phyloP scores from a whole-genome alignment of 768 basidiomycete species.

The Lentinus tigrinus region DNA sequence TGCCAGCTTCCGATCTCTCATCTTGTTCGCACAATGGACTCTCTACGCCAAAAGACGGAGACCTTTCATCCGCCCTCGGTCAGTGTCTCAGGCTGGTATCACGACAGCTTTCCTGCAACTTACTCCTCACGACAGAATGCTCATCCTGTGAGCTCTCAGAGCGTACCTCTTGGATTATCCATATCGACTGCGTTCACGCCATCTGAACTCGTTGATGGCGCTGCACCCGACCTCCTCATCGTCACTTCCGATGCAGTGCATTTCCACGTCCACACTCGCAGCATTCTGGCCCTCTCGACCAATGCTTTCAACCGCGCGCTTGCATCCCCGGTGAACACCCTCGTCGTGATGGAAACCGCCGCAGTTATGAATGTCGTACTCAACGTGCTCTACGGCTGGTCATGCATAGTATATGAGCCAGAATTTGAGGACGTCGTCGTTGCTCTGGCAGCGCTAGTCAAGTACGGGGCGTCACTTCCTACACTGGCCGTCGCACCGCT shows the following conservation, averaged over 20 bases:
- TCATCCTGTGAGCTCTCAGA: neutral
- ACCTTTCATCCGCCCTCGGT: too few relatives aligned
- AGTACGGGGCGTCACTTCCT: constrained; percentile 25
- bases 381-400: too few relatives aligned
- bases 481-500: constrained; percentile 23
- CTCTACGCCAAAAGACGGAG: too few relatives aligned
- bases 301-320: constrained; percentile 5
- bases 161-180: neutral
- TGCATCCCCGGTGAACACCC: neutral
- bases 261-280: constrained; percentile 26
- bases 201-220: neutral
- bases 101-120: too few relatives aligned
- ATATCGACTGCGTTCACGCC: neutral
- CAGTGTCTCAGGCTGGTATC: too few relatives aligned
- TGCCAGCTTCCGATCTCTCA: too few relatives aligned
- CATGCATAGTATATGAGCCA: too few relatives aligned
- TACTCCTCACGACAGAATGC: neutral
- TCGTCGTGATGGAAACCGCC: neutral
- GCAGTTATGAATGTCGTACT: too few relatives aligned
- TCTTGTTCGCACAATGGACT: too few relatives aligned
- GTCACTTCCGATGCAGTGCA: constrained; percentile 24
- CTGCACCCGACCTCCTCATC: constrained; percentile 22
- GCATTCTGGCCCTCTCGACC: constrained; percentile 16
- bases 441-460: constrained; percentile 22
- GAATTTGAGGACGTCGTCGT: constrained; percentile 11